These are phyloP conservation scores for Cryptosporidium sp. DNA, from an alignment of 169 alveolate genomes.

Conservation along the genomic window DNA sequence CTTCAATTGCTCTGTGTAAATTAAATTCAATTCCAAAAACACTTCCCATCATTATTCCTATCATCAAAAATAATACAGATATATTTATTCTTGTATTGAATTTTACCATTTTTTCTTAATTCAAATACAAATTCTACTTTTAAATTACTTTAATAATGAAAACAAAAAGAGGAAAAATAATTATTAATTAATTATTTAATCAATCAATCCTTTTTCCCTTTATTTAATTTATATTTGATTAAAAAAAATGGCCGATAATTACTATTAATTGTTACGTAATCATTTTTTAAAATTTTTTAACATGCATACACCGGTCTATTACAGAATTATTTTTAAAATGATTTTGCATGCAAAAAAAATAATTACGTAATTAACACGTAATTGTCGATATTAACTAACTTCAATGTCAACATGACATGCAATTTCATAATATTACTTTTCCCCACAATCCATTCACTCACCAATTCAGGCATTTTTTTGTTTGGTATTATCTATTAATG, in stretches of 20 bases:
- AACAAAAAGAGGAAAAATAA: background rate
- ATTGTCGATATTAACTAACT: background rate
- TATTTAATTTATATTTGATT: background rate
- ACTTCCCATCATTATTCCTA: background rate
- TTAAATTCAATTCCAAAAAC: conserved; percentile 28
- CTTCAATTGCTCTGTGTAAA: conserved; percentile 63
- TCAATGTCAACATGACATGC: background rate
- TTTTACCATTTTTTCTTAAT: background rate
- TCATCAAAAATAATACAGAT: background rate
- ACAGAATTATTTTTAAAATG: background rate
- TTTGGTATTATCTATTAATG: too few relatives aligned
- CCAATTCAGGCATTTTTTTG: background rate
- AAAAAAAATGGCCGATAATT: too few relatives aligned
- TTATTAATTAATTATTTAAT: background rate
- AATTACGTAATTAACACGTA: conserved; percentile 1
- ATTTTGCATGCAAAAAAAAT: conserved; percentile 2
- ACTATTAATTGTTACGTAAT: background rate
- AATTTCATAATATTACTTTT: background rate
- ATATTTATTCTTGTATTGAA: background rate
- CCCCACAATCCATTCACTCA: background rate
- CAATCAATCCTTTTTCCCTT: background rate
- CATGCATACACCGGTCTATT: background rate
- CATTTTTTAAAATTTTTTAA: background rate
- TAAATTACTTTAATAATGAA: background rate
- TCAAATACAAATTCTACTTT: background rate